These are phyloP conservation scores for Schizochytrium sp. DNA, from an alignment of 108 stramenopile species.

Conservation along the genomic window DNA sequence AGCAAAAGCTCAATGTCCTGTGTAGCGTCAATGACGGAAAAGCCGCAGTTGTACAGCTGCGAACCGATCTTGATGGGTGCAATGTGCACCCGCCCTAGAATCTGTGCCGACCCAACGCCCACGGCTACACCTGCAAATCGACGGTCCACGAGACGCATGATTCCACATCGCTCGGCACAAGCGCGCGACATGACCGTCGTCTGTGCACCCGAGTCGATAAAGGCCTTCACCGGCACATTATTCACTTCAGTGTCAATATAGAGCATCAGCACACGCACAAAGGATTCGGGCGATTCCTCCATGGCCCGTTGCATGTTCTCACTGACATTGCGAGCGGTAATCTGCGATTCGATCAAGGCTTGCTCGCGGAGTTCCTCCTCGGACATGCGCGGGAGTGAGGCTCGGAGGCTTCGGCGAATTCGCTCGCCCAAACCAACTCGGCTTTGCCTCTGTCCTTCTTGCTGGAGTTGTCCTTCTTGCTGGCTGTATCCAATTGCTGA, in stretches of 20 bases:
- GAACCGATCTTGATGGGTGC: conserved; percentile 63
- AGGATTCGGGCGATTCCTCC: conserved; percentile 87
- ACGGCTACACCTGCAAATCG: conserved; percentile 75
- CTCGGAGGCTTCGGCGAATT: no score
- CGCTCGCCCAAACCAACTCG: neutral
- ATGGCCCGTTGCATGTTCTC: conserved; percentile 47
- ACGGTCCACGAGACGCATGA: conserved; percentile 70
- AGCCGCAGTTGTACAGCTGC: conserved; percentile 52
- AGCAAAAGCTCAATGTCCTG: conserved; percentile 88
- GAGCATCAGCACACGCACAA: conserved; percentile 85
- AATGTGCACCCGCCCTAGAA: conserved; percentile 74
- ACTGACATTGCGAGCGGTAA: conserved; percentile 18
- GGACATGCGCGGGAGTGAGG: neutral
- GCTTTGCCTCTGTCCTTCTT: neutral
- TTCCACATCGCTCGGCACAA: conserved; percentile 66
- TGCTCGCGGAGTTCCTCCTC: neutral
- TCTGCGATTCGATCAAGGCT: neutral
- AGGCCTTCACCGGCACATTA: conserved; percentile 66
- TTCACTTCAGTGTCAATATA: conserved; percentile 82
- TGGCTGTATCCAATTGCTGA: neutral
- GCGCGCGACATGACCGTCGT: conserved; percentile 69
- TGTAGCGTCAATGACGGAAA: conserved; percentile 69
- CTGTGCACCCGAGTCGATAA: conserved; percentile 93
- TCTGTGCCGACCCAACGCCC: conserved; percentile 85
- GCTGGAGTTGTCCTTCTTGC: neutral